A percentile compares a stretch with the other conserved stretches of the same genome.
phyloP scores from a whole-genome alignment of 2,329 filamentous ascomycete species.

The Pseudocercospora pini-densiflorae region DNA sequence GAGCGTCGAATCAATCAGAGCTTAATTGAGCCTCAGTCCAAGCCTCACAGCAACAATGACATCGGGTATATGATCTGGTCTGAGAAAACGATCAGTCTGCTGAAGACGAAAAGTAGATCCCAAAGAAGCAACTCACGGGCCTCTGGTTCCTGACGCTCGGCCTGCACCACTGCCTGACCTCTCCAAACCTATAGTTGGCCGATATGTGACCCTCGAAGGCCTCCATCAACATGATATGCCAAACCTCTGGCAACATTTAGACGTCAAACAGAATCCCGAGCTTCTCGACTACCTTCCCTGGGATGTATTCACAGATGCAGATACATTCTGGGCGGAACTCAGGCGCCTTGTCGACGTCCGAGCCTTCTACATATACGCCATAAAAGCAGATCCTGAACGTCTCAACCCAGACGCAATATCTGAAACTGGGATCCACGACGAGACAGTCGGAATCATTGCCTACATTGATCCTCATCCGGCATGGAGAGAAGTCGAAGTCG shows the following conservation, averaged over 20 bases:
- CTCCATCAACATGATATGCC: constrained; percentile 19
- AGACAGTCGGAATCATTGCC: constrained; percentile 46
- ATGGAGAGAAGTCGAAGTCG: constrained; percentile 62
- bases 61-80: neutral
- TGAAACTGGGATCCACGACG: constrained; percentile 36
- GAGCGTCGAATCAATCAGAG: too few relatives aligned
- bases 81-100: neutral
- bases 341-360: constrained; percentile 16
- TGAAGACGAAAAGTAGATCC: neutral
- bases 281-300: constrained; percentile 50
- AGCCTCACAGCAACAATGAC: neutral
- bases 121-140: constrained; percentile 6
- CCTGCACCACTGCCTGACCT: constrained; percentile 13
- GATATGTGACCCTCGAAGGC: constrained; percentile 25
- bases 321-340: constrained; percentile 26
- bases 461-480: constrained; percentile 54
- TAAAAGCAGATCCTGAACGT: constrained; percentile 42
- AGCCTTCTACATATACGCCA: constrained; percentile 48
- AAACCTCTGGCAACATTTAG: constrained; percentile 22
- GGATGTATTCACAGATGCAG: constrained; percentile 37
- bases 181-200: constrained; percentile 12
- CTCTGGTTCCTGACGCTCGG: neutral
- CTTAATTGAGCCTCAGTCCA: neutral
- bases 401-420: neutral
- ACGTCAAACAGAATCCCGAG: constrained; percentile 9